Base-by-base conservation (phyloP, 805 yeast species). In the Zygoascus bituminiphila region DNA sequence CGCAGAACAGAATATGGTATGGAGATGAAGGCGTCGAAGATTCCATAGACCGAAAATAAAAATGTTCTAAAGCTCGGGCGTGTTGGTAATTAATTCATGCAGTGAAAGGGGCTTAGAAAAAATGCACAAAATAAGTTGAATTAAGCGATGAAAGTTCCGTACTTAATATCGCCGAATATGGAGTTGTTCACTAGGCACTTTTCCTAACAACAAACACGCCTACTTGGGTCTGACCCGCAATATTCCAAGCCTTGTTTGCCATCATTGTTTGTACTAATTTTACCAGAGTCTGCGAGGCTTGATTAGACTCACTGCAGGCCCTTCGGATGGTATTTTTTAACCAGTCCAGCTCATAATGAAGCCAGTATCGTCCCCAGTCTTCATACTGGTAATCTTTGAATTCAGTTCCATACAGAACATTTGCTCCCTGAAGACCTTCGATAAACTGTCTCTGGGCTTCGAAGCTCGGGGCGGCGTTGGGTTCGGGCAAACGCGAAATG, bases 351-450 rank as follows among this genome's bases (percentile, higher is more conserved):
- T 57, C 60, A 10, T 53, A 54, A n/a, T 48, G 29, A 17, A 58
- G 44, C 61, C 60, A 56, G 20, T 49, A 23, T 36, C 35, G 36
- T 5, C 59, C 57, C 61, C 61, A 58, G 45, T 52, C 51, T 21
- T 26, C 20, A 26, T 53, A 41, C 8, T 43, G 15, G 14, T 44
- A 48, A 22, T 42, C 46, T 4, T 24, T 19, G 2, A 42, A 15
- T n/a, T 52, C 33, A 5, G n/a, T 25, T 1, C 51, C 20, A 37
- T 48, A 47, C 9, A 56, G 41, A 20, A 58, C 29, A 22, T 52
- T 49, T 4, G 51, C 51, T 15, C 47, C 49, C 8, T 45, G 49
- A 7, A 51, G 23, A 14, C 31, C 21, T 2, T 23, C 17, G 10
- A 57, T 17, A 12, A 48, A 40, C 12, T 15, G 36, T 12, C 19